These are phyloP conservation scores for Xylaria sp. DNA, from an alignment of 2,329 filamentous ascomycete genomes.

Conservation along the genomic window DNA sequence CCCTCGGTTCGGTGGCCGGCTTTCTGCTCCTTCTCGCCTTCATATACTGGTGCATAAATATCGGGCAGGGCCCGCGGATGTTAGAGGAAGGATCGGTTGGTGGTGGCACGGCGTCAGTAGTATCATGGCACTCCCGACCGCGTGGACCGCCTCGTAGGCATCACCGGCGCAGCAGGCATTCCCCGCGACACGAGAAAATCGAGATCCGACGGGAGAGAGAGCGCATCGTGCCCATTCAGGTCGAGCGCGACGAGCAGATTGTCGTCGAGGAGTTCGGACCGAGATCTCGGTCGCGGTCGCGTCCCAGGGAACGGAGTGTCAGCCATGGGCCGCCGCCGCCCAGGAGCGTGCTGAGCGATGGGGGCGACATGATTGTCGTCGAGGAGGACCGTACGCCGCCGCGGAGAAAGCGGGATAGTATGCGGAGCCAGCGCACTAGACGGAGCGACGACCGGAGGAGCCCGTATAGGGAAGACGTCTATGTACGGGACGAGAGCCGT, in stretches of 20 bases:
- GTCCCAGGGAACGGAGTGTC: slow-evolving; percentile 20
- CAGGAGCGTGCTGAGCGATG: slow-evolving; percentile 41
- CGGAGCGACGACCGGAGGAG: slow-evolving; percentile 46
- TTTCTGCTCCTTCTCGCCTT: slow-evolving; percentile 47
- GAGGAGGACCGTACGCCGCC: slow-evolving; percentile 52
- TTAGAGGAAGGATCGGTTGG: slow-evolving; percentile 51
- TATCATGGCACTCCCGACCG: slow-evolving; percentile 48
- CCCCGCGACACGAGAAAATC: slow-evolving; percentile 45
- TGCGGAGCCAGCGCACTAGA: slow-evolving; percentile 40
- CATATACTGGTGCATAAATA: slow-evolving; percentile 48
- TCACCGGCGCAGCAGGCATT: slow-evolving; percentile 26
- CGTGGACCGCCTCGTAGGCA: slow-evolving; percentile 33
- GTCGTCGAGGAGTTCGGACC: slow-evolving; percentile 46
- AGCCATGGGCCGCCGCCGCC: slow-evolving; percentile 40
- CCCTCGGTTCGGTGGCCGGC: slow-evolving; percentile 56
- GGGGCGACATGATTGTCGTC: slow-evolving; percentile 55
- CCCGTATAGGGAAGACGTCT: slow-evolving; percentile 49
- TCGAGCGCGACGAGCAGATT: slow-evolving; percentile 46
- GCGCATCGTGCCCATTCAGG: slow-evolving; percentile 28
- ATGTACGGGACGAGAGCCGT: slow-evolving; percentile 49
- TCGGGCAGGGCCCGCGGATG: slow-evolving; percentile 41
- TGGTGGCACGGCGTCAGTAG: slow-evolving; percentile 46
- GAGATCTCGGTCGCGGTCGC: slow-evolving; percentile 31
- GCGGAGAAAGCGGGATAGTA: slow-evolving; percentile 45
- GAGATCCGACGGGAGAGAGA: slow-evolving; percentile 46